Conservation (phyloP, 768 basidiomycete species). For the Xerocomellus chrysenteron region DNA sequence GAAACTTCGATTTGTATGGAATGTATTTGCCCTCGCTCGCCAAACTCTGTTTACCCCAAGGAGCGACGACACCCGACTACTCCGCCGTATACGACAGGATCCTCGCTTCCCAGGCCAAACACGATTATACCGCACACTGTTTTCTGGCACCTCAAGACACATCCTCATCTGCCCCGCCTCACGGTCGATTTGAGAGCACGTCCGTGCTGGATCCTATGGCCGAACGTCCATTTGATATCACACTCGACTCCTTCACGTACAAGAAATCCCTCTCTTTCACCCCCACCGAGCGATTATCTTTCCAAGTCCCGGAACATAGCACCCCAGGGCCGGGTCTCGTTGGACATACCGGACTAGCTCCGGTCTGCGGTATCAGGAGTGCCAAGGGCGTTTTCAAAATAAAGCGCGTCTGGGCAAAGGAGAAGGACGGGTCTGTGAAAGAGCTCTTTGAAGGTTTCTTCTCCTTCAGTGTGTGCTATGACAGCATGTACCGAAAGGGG, state of each 20-base stretch:
- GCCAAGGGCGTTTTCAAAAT: slow-evolving; percentile 37
- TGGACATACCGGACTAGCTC: slow-evolving; percentile 23
- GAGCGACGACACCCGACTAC: slow-evolving; percentile 27
- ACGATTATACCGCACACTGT: slow-evolving; percentile 37
- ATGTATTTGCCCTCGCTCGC: slow-evolving; percentile 39
- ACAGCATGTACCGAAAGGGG: slow-evolving; percentile 34
- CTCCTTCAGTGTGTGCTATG: slow-evolving; percentile 36
- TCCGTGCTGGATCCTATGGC: slow-evolving; percentile 36
- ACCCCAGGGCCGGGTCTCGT: slow-evolving; percentile 28
- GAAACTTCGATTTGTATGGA: slow-evolving; percentile 41
- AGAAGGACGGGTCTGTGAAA: slow-evolving; percentile 15
- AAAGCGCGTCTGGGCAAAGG: slow-evolving; percentile 35
- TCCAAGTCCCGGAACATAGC: slow-evolving; percentile 24
- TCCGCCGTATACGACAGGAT: slow-evolving; percentile 36
- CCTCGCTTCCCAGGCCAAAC: slow-evolving; percentile 37
- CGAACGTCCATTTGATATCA: slow-evolving; percentile 35
- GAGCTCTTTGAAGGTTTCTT: slow-evolving; percentile 43
- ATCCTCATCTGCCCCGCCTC: slow-evolving; percentile 10
- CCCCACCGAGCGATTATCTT: slow-evolving; percentile 24
- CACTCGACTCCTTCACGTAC: slow-evolving; percentile 24
- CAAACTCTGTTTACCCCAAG: slow-evolving; percentile 32
- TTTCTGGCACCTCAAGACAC: slow-evolving; percentile 19
- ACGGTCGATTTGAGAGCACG: slow-evolving; percentile 26
- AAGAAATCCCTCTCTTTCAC: slow-evolving; percentile 30
- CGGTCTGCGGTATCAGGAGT: slow-evolving; percentile 33